These are phyloP conservation scores for Fulvia fulva DNA, from an alignment of 2,329 filamentous ascomycete genomes.

Conservation along the genomic window DNA sequence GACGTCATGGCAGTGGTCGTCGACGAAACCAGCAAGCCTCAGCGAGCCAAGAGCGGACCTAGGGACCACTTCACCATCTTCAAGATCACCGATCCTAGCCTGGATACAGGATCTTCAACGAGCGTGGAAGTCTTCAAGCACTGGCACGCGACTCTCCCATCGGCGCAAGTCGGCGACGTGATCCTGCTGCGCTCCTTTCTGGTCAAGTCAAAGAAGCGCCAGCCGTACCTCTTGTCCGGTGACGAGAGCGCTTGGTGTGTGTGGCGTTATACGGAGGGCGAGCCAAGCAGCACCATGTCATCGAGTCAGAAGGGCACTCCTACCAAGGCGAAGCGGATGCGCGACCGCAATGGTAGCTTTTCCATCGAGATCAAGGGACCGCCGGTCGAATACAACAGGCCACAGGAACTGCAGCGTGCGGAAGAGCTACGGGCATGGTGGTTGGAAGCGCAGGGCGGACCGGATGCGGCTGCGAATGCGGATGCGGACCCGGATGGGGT, in stretches of 20 bases:
- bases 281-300: constrained; percentile 14
- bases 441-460: constrained; percentile 1
- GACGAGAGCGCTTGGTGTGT: constrained; percentile 48
- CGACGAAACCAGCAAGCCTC: constrained; percentile 29
- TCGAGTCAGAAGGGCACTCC: constrained; percentile 16
- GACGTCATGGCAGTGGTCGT: constrained; percentile 46
- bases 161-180: constrained; percentile 41
- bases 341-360: constrained; percentile 13
- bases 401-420: constrained; percentile 43
- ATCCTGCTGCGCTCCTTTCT: constrained; percentile 42
- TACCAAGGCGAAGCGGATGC: constrained; percentile 24
- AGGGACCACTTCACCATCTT: constrained; percentile 44
- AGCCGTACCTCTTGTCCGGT: constrained; percentile 37
- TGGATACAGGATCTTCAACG: constrained; percentile 12
- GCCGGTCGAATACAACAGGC: constrained; percentile 42
- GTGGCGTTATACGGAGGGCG: constrained; percentile 36
- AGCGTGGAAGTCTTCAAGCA: constrained; percentile 44
- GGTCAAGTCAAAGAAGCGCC: constrained; percentile 39
- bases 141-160: constrained; percentile 40
- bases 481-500: neutral
- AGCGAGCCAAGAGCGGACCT: constrained; percentile 40
- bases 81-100: constrained; percentile 38
- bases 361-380: constrained; percentile 42
- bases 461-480: neutral
- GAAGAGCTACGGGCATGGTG: constrained; percentile 41